These are phyloP conservation scores for Chlamydomonas sp. DNA, from an alignment of 139 green algal species.

Conservation along the genomic window DNA sequence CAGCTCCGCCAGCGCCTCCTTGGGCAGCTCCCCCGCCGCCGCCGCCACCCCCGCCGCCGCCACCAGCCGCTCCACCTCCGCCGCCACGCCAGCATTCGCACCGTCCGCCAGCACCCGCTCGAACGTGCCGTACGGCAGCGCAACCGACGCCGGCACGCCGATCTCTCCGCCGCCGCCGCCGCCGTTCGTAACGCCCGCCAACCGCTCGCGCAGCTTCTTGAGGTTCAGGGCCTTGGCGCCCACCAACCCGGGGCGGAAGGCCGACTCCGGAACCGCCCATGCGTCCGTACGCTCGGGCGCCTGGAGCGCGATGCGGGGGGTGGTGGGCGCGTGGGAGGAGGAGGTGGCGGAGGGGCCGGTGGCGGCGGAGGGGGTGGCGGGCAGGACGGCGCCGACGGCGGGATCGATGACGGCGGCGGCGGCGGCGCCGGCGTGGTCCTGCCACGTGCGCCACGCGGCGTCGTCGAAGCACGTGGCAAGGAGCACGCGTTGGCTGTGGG, in stretches of 20 bases:
- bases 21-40: slow-evolving; percentile 33
- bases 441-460: slow-evolving; percentile 49
- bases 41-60: slow-evolving; percentile 54
- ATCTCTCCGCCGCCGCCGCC: slow-evolving; percentile 6
- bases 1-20: slow-evolving; percentile 21
- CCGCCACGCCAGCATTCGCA: no score
- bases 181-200: not conserved
- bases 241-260: slow-evolving; percentile 72
- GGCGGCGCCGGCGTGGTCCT: not conserved
- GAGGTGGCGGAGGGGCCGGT: not conserved
- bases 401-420: slow-evolving; percentile 10
- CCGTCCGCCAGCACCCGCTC: slow-evolving; percentile 73
- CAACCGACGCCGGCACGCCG: slow-evolving; percentile 52
- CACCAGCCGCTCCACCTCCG: no score
- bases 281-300: slow-evolving; percentile 11
- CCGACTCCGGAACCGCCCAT: slow-evolving; percentile 48
- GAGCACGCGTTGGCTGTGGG: slow-evolving; percentile 67
- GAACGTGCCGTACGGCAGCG: slow-evolving; percentile 90
- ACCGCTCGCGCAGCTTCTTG: slow-evolving; percentile 38
- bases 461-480: slow-evolving; percentile 85
- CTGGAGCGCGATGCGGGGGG: slow-evolving; percentile 36
- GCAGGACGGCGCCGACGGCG: slow-evolving; percentile 23
- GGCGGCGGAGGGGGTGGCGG: not conserved
- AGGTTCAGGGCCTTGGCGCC: slow-evolving; percentile 87
- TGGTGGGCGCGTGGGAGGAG: not conserved